Conservation (phyloP, 2,329 filamentous ascomycete genomes). For the Exophiala sp. region DNA sequence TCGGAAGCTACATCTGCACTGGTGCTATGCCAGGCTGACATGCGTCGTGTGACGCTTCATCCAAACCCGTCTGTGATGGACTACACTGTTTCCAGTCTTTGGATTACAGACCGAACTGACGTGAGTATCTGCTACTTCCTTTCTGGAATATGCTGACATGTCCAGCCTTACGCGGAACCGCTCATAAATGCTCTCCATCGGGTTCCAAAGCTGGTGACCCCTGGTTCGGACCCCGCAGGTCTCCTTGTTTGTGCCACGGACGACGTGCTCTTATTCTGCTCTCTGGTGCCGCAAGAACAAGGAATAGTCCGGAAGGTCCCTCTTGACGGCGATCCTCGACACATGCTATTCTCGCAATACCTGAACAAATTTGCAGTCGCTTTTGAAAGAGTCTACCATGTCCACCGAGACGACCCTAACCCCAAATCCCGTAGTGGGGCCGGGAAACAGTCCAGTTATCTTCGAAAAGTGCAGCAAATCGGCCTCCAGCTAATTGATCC, state of each 20-base stretch:
- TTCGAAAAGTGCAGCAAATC: constrained; percentile 8
- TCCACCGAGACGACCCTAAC: not conserved
- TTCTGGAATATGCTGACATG: constrained; percentile 6
- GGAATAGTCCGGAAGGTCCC: constrained; percentile 38
- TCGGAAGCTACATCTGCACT: constrained; percentile 13
- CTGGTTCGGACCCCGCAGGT: constrained; percentile 33
- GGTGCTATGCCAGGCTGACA: constrained; percentile 15
- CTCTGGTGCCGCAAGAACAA: constrained; percentile 36
- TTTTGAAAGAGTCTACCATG: constrained; percentile 32
- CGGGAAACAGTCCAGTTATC: not conserved
- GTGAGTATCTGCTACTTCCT: constrained; percentile 7
- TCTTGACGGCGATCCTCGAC: constrained; percentile 39
- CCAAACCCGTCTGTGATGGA: constrained; percentile 11
- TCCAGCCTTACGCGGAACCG: constrained; percentile 11
- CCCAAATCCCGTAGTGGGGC: not conserved
- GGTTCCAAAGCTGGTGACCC: constrained; percentile 30
- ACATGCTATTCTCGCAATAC: constrained; percentile 42
- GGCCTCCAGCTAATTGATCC: constrained; percentile 14
- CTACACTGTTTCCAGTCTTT: constrained; percentile 16
- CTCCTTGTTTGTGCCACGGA: constrained; percentile 46
- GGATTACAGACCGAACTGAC: constrained; percentile 17
- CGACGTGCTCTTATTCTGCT: constrained; percentile 44
- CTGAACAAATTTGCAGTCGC: constrained; percentile 47
- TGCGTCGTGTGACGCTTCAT: constrained; percentile 20
- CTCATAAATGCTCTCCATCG: constrained; percentile 35